phyloP scores from a whole-genome alignment of 164 flowering plant species.

The Vitis amurensis region DNA sequence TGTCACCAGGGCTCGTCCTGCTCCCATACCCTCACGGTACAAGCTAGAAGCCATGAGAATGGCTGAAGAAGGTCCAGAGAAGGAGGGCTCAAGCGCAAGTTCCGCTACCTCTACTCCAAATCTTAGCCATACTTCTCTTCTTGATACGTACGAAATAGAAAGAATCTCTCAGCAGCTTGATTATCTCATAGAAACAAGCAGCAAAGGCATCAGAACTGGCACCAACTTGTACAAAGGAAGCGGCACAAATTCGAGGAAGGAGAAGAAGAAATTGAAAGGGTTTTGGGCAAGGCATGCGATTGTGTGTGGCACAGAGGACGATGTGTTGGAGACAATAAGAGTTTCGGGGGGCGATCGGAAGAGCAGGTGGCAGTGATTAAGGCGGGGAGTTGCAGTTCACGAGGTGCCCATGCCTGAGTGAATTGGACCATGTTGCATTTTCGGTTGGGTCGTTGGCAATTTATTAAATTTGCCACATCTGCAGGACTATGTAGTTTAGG shows the following conservation, averaged over 20 bases:
- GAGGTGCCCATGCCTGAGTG: conserved; percentile 1
- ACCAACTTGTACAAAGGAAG: not conserved
- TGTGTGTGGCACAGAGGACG: conserved; percentile 33
- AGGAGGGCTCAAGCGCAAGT: too few relatives aligned
- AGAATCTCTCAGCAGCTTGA: conserved; percentile 45
- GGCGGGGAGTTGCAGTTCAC: not conserved
- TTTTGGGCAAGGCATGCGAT: conserved; percentile 31
- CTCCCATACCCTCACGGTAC: conserved; percentile 45
- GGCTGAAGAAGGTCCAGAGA: not conserved
- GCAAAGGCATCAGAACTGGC: not conserved
- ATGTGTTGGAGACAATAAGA: conserved; percentile 24
- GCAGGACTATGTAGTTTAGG: not conserved
- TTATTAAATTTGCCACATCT: not conserved
- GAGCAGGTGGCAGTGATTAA: conserved; percentile 10
- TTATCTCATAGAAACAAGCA: conserved; percentile 26
- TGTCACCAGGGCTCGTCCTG: conserved; percentile 12
- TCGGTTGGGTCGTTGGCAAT: not conserved
- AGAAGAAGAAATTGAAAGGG: conserved; percentile 19
- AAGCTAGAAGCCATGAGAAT: conserved; percentile 43
- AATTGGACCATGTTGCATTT: not conserved
- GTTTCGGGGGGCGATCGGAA: conserved; percentile 10
- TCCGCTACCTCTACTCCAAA: not conserved
- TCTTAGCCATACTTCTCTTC: conserved; percentile 29
- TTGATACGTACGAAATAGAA: conserved; percentile 51
- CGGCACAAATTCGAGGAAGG: not conserved